Conservation (phyloP, 495 filamentous ascomycete genomes). For the Emericellopsis terricola region DNA sequence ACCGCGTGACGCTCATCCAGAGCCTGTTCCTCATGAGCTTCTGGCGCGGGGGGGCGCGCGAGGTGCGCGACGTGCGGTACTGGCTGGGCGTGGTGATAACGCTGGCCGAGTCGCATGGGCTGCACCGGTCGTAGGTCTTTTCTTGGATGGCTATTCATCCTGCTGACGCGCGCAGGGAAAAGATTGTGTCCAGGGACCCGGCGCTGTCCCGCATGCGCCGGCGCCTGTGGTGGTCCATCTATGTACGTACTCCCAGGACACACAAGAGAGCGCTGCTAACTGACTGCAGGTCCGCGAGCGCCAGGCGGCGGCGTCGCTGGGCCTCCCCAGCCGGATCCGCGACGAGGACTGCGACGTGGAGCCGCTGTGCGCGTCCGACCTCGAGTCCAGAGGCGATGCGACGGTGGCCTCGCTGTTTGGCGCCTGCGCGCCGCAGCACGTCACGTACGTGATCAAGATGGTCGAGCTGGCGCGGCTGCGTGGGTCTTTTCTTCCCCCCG, state of each 20-base stretch:
- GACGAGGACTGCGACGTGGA: slow-evolving; percentile 29
- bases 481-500: slow-evolving; percentile 5
- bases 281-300: slow-evolving; percentile 32
- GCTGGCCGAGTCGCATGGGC: slow-evolving; percentile 21
- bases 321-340: slow-evolving; percentile 36
- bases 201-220: slow-evolving; percentile 13
- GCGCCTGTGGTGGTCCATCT: slow-evolving; percentile 31
- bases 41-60: slow-evolving; percentile 58
- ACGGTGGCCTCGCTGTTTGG: background rate
- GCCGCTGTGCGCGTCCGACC: slow-evolving; percentile 18
- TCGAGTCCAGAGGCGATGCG: slow-evolving; percentile 10
- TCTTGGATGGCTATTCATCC: background rate
- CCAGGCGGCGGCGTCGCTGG: slow-evolving; percentile 38
- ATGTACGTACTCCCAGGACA: slow-evolving; percentile 11
- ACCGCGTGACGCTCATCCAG: slow-evolving; percentile 51
- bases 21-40: slow-evolving; percentile 54
- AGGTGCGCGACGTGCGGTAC: slow-evolving; percentile 60
- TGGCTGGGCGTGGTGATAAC: slow-evolving; percentile 61
- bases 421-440: slow-evolving; percentile 6
- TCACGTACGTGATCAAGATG: slow-evolving; percentile 25
- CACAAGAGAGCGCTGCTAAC: slow-evolving; percentile 1
- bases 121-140: slow-evolving; percentile 1
- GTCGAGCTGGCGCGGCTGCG: slow-evolving; percentile 20
- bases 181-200: slow-evolving; percentile 1
- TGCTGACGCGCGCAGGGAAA: background rate